Percentiles rank a stretch among this genome's conserved stretches.
These are phyloP conservation scores for Cyberlindnera petersonii DNA, from an alignment of 805 yeast species.

Conservation along the genomic window DNA sequence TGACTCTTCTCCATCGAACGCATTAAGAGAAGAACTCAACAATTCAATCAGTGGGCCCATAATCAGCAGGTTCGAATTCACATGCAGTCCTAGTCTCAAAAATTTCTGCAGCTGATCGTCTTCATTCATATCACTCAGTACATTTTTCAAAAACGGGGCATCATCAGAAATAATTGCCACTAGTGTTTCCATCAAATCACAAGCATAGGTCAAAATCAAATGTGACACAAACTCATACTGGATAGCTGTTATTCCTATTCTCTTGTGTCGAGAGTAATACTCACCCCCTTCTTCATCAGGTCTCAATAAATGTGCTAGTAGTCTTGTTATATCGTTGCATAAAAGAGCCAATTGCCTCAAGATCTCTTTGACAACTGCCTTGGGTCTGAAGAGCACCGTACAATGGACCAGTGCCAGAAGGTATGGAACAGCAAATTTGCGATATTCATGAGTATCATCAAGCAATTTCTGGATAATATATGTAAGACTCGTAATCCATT, in stretches of 20 bases:
- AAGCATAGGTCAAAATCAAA: conserved; percentile 44
- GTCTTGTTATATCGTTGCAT: no score
- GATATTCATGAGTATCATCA: conserved; percentile 24
- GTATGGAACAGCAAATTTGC: conserved; percentile 48
- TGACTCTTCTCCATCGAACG: conserved; percentile 14
- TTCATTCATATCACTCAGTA: conserved; percentile 3
- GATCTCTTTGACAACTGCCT: conserved; percentile 47
- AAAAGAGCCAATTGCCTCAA: conserved; percentile 25
- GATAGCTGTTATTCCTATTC: conserved; percentile 31
- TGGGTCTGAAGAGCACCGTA: conserved; percentile 54
- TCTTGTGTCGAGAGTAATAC: conserved; percentile 19
- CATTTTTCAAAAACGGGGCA: conserved; percentile 2
- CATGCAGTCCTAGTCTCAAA: conserved; percentile 41
- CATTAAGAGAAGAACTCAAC: conserved; percentile 39
- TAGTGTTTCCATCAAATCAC: conserved; percentile 55
- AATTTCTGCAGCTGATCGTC: conserved; percentile 26
- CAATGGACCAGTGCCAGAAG: conserved; percentile 54
- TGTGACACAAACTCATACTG: conserved; percentile 48
- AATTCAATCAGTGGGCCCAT: conserved; percentile 52
- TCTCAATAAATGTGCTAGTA: neutral
- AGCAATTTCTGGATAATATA: neutral
- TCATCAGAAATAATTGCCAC: conserved; percentile 19
- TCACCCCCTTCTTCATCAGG: conserved; percentile 25
- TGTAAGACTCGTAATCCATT: conserved; percentile 31
- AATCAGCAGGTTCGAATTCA: conserved; percentile 49